A percentile compares a stretch with the other conserved stretches of the same genome.
Conservation (phyloP, 2,329 filamentous ascomycete genomes). For the Hypoxylon sp. region DNA sequence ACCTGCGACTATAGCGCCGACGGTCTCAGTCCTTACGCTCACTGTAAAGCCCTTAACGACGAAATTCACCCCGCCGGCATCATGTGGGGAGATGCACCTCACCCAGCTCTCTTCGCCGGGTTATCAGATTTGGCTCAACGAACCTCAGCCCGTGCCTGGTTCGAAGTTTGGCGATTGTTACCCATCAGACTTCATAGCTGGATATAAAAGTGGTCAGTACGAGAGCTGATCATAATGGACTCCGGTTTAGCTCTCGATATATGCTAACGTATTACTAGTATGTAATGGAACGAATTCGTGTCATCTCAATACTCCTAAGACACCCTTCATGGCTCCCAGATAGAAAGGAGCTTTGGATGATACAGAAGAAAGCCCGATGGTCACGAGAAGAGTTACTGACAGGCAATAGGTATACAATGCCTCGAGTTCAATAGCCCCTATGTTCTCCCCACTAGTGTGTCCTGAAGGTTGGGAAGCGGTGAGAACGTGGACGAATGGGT, state of each 20-base stretch:
- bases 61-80: slow-evolving; percentile 42
- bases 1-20: slow-evolving; percentile 14
- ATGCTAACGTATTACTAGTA: slow-evolving; percentile 34
- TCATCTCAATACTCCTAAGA: background rate
- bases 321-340: background rate
- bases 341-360: background rate
- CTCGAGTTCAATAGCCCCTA: slow-evolving; percentile 43
- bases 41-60: slow-evolving; percentile 42
- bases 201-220: slow-evolving; percentile 45
- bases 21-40: slow-evolving; percentile 37
- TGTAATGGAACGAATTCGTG: slow-evolving; percentile 13
- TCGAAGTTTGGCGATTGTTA: slow-evolving; percentile 43
- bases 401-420: slow-evolving; percentile 31
- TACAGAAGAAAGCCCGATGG: no score
- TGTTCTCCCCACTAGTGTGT: slow-evolving; percentile 44
- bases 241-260: background rate
- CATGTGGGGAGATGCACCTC: slow-evolving; percentile 39
- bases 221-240: background rate
- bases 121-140: slow-evolving; percentile 45
- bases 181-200: slow-evolving; percentile 37
- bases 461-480: slow-evolving; percentile 38
- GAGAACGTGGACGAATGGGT: slow-evolving; percentile 36
- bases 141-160: slow-evolving; percentile 41
- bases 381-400: slow-evolving; percentile 8
- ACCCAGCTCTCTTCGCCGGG: slow-evolving; percentile 43